These are phyloP conservation scores for Aspergillus biplanus DNA, from an alignment of 495 filamentous ascomycete species.

Conservation along the genomic window DNA sequence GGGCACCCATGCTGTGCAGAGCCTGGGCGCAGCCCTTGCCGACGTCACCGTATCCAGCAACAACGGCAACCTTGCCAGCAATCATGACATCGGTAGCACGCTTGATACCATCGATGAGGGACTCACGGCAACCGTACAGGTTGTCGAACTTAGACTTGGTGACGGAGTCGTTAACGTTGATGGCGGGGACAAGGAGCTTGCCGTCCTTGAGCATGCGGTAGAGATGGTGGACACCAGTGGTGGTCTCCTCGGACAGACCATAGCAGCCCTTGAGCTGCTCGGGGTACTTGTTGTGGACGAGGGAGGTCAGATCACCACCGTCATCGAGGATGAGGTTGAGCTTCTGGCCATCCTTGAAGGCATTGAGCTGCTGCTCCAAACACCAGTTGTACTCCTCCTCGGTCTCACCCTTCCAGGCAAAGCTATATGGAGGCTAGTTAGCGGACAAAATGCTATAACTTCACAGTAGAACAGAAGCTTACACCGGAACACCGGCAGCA, in stretches of 20 bases:
- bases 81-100: constrained; percentile 99
- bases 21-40: constrained; percentile 98
- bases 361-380: constrained; percentile 93
- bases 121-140: constrained; percentile 98
- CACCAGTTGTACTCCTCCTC: constrained; percentile 99
- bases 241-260: constrained; percentile 99
- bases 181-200: constrained; percentile 88
- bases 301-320: constrained; percentile 94
- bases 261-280: constrained; percentile 97
- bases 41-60: constrained; percentile 98
- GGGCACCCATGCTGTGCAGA: constrained; percentile 94
- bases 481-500: constrained; percentile 89
- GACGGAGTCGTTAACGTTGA: constrained; percentile 99
- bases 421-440: constrained; percentile 49
- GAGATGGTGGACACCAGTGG: constrained; percentile 98
- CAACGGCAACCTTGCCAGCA: constrained; percentile 96
- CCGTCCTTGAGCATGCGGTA: constrained; percentile 96
- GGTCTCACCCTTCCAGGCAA: constrained; percentile 99
- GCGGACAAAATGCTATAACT: too few species aligned
- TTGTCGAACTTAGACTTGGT: constrained; percentile 99
- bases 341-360: constrained; percentile 95
- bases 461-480: constrained; percentile 32
- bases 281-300: constrained; percentile 97
- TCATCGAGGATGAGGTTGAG: constrained; percentile 99
- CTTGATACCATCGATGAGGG: constrained; percentile 99